A percentile compares a stretch with the other conserved stretches of the same genome.
Conservation (phyloP, 768 basidiomycete species). For the Termitomyces sp. region DNA sequence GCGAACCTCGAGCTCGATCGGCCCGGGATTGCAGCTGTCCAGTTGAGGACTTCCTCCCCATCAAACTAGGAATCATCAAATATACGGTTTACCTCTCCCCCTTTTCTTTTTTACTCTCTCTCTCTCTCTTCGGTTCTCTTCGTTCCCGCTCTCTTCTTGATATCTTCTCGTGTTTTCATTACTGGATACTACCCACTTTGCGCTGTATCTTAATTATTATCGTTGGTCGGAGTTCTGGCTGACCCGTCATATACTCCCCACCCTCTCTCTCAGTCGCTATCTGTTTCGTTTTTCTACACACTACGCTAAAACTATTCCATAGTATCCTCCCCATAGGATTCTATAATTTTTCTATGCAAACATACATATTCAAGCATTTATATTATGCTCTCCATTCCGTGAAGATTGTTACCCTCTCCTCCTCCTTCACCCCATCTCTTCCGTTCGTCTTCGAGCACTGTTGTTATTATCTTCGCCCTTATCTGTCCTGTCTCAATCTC, state of each 20-base stretch:
- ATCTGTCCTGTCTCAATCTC: conserved; percentile 10
- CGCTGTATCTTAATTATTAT: conserved; percentile 26
- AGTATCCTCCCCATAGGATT: conserved; percentile 6
- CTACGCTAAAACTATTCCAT: conserved; percentile 9
- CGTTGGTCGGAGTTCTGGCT: conserved; percentile 19
- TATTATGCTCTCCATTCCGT: conserved; percentile 8
- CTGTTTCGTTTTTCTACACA: conserved; percentile 6
- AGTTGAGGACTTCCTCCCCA: conserved; percentile 17
- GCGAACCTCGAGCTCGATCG: conserved; percentile 67
- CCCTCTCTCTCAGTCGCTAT: conserved; percentile 10
- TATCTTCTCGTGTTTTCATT: conserved; percentile 13
- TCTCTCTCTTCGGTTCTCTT: background rate
- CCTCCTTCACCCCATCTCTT: background rate
- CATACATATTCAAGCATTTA: conserved; percentile 4
- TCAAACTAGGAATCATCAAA: conserved; percentile 6
- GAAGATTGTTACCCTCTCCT: background rate
- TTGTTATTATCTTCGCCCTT: conserved; percentile 13
- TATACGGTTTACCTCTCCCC: conserved; percentile 1
- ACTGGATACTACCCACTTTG: conserved; percentile 24
- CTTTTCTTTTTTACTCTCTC: conserved; percentile 2
- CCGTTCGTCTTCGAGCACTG: conserved; percentile 1
- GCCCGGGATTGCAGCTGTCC: conserved; percentile 13
- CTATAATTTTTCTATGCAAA: conserved; percentile 8
- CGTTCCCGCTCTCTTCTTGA: conserved; percentile 4
- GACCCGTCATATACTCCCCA: conserved; percentile 13